Evolutionary conservation across 345 rosid genomes (phyloP).

Genomic region (Eutrema heterophyllum): DNA sequence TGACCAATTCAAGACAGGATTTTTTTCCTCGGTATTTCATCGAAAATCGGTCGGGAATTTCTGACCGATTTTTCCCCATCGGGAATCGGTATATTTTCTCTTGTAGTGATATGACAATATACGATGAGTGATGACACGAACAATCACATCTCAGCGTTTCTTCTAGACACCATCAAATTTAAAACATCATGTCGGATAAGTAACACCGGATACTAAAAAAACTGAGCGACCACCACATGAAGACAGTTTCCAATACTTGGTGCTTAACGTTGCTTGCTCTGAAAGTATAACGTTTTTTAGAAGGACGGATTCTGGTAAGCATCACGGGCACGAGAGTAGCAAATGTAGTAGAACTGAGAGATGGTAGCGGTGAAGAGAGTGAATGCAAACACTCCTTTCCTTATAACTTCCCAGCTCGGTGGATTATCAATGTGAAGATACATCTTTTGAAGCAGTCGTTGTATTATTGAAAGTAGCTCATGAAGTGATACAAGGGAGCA

Average conservation of each 20-base stretch:
- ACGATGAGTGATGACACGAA: background rate
- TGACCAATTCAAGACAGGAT: too few species aligned
- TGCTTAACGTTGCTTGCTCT: constrained; percentile 3
- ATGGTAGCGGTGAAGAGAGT: constrained; percentile 60
- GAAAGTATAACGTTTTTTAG: too few species aligned
- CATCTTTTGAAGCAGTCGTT: too few species aligned
- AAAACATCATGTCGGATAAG: background rate
- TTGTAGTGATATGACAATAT: background rate
- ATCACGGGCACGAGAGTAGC: constrained; percentile 64
- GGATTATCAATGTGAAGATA: constrained; percentile 44
- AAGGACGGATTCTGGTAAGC: constrained; percentile 37
- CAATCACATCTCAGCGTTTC: background rate
- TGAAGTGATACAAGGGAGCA: too few species aligned
- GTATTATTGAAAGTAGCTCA: too few species aligned
- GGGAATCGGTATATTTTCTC: too few species aligned
- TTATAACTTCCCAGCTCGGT: constrained; percentile 67
- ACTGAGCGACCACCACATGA: background rate
- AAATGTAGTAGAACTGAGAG: constrained; percentile 68
- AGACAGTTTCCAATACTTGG: background rate
- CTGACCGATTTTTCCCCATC: too few species aligned
- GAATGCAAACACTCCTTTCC: constrained; percentile 92
- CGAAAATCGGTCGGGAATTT: too few species aligned
- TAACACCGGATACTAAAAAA: background rate
- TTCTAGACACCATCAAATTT: background rate
- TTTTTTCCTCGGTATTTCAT: too few species aligned